Evolutionary conservation across 495 filamentous ascomycete genomes (phyloP).

Genomic region (Alectoria sarmentosa): DNA sequence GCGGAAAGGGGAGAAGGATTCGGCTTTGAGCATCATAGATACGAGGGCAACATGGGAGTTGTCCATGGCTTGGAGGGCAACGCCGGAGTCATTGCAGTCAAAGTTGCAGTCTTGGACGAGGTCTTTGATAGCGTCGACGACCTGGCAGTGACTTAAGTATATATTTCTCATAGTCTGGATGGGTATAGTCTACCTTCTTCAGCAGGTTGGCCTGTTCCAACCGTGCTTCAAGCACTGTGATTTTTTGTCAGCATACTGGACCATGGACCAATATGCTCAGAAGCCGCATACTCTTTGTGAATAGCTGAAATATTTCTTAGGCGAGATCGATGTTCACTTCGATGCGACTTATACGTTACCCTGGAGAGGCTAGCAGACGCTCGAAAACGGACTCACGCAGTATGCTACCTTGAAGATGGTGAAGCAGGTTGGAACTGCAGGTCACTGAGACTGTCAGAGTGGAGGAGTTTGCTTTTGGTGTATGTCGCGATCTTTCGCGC

Average conservation of each 20-base stretch:
- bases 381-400: neutral
- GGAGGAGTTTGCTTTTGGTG: neutral
- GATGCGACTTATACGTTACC: neutral
- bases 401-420: neutral
- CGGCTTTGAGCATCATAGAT: slow-evolving; percentile 95
- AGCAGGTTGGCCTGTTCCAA: slow-evolving; percentile 89
- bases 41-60: slow-evolving; percentile 99
- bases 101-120: slow-evolving; percentile 99
- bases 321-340: neutral
- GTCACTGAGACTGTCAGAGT: neutral
- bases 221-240: slow-evolving; percentile 90
- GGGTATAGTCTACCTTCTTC: slow-evolving; percentile 68
- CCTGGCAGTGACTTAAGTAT: slow-evolving; percentile 35
- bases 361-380: neutral
- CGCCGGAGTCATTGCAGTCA: slow-evolving; percentile 99
- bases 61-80: slow-evolving; percentile 99
- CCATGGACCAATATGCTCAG: neutral
- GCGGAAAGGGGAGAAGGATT: slow-evolving; percentile 92
- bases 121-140: slow-evolving; percentile 98
- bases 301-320: neutral
- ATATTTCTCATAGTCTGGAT: neutral
- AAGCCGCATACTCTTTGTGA: slow-evolving; percentile 7
- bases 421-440: neutral
- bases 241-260: neutral
- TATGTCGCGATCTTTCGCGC: slow-evolving; percentile 8